phyloP scores from a whole-genome alignment of 441 rosid genomes.

The Macaranga tanarius region DNA sequence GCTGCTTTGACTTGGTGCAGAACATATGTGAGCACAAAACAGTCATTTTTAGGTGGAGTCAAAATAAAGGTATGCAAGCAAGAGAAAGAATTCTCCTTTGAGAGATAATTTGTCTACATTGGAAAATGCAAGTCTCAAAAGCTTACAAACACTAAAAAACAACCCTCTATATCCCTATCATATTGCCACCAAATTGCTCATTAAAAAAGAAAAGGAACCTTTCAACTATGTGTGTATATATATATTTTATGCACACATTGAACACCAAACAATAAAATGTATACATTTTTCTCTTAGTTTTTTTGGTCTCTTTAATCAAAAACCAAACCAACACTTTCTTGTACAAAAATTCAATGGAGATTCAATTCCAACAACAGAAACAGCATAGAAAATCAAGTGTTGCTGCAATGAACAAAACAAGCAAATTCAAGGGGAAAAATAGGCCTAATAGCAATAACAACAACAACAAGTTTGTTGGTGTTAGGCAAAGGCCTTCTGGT shows the following conservation, averaged over 20 bases:
- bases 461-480: slow-evolving; percentile 58
- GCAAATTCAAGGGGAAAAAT: slow-evolving; percentile 46
- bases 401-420: slow-evolving; percentile 30
- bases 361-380: slow-evolving; percentile 47
- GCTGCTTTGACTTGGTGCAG: background rate
- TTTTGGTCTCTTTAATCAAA: background rate
- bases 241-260: slow-evolving; percentile 6
- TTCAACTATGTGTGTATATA: slow-evolving; percentile 22
- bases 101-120: slow-evolving; percentile 16
- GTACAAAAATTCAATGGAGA: slow-evolving; percentile 41
- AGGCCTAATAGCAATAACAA: slow-evolving; percentile 15
- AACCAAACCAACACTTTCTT: background rate
- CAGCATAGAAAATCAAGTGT: slow-evolving; percentile 21
- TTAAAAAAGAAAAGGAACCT: slow-evolving; percentile 22
- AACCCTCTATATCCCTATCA: slow-evolving; percentile 21
- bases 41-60: slow-evolving; percentile 15
- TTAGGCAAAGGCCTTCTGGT: slow-evolving; percentile 78
- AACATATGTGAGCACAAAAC: slow-evolving; percentile 8
- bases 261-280: slow-evolving; percentile 23
- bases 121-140: background rate
- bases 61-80: slow-evolving; percentile 14
- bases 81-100: slow-evolving; percentile 13
- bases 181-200: slow-evolving; percentile 20
- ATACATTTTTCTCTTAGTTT: slow-evolving; percentile 12
- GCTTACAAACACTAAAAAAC: slow-evolving; percentile 29